phyloP scores from a whole-genome alignment of 352 stramenopile genomes.

The Globisporangium cystogenes region DNA sequence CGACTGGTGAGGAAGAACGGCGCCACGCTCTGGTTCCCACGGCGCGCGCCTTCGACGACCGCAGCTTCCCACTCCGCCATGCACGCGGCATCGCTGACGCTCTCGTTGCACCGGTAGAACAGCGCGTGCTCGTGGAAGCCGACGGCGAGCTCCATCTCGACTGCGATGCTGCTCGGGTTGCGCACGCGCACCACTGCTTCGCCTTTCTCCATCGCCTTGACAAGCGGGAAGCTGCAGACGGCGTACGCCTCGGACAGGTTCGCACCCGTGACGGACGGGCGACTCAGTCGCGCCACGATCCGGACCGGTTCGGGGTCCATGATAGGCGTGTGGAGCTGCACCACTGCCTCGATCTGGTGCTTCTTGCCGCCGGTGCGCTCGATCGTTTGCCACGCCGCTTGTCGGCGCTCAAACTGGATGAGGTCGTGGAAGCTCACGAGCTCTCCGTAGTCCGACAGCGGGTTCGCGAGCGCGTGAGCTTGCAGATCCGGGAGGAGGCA shows the following conservation, averaged over 20 bases:
- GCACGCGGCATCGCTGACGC: slow-evolving; percentile 21
- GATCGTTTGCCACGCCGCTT: slow-evolving; percentile 21
- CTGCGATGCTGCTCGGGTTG: slow-evolving; percentile 43
- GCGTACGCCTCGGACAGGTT: slow-evolving; percentile 2
- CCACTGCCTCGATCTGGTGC: slow-evolving; percentile 11
- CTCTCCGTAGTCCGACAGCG: slow-evolving; percentile 33
- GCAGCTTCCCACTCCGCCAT: slow-evolving; percentile 26
- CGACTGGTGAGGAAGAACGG: slow-evolving; percentile 31
- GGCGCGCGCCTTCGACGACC: background rate
- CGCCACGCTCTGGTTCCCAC: slow-evolving; percentile 6
- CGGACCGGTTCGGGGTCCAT: slow-evolving; percentile 24
- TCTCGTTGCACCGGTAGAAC: slow-evolving; percentile 40
- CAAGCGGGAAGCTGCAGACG: slow-evolving; percentile 24
- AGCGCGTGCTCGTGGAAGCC: slow-evolving; percentile 24
- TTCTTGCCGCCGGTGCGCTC: background rate
- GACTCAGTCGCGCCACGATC: slow-evolving; percentile 25
- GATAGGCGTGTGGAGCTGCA: slow-evolving; percentile 32
- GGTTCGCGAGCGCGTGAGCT: slow-evolving; percentile 1
- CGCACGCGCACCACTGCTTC: slow-evolving; percentile 24
- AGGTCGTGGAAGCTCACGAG: slow-evolving; percentile 26
- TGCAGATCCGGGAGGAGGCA: slow-evolving; percentile 22
- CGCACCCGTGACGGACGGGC: slow-evolving; percentile 20
- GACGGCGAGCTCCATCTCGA: slow-evolving; percentile 46
- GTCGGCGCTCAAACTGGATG: slow-evolving; percentile 22
- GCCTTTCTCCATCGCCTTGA: slow-evolving; percentile 25